Evolutionary conservation across 768 basidiomycete species (phyloP).

Genomic region (Dentipellis sp.): DNA sequence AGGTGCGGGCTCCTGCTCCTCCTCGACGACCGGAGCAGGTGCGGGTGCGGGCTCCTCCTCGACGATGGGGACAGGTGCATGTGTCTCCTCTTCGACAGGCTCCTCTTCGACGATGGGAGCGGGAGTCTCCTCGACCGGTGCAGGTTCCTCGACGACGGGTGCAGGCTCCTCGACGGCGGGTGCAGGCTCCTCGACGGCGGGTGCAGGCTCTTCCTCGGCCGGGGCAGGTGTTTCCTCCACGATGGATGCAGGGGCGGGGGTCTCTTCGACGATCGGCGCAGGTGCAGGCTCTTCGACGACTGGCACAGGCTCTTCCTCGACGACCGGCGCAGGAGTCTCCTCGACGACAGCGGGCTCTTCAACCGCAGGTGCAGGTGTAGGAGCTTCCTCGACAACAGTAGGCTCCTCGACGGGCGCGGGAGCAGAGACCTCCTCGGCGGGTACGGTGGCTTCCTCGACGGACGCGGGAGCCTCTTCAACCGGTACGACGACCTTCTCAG

Average conservation of each 20-base stretch:
- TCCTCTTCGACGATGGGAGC: neutral
- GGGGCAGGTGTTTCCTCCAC: neutral
- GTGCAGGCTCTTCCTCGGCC: neutral
- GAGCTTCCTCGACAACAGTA: neutral
- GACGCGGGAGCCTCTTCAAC: neutral
- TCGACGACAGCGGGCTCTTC: neutral
- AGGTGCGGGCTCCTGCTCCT: neutral
- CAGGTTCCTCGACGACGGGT: neutral
- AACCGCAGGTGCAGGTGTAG: neutral
- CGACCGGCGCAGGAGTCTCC: neutral
- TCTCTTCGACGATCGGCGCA: neutral
- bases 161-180: slow-evolving; percentile 5
- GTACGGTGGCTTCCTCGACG: neutral
- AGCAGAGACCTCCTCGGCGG: slow-evolving; percentile 1
- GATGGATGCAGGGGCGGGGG: neutral
- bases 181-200: neutral
- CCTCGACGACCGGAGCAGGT: neutral
- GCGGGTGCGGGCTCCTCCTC: neutral
- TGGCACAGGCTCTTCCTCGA: too few relatives aligned
- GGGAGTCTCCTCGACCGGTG: slow-evolving; percentile 5
- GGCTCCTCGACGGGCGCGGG: neutral
- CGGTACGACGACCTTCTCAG: neutral
- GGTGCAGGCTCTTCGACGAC: neutral
- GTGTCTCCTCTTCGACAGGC: neutral
- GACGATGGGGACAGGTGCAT: neutral